Evolutionary conservation across 768 basidiomycete genomes (phyloP).

Genomic region (Leucosporidium yakuticum): DNA sequence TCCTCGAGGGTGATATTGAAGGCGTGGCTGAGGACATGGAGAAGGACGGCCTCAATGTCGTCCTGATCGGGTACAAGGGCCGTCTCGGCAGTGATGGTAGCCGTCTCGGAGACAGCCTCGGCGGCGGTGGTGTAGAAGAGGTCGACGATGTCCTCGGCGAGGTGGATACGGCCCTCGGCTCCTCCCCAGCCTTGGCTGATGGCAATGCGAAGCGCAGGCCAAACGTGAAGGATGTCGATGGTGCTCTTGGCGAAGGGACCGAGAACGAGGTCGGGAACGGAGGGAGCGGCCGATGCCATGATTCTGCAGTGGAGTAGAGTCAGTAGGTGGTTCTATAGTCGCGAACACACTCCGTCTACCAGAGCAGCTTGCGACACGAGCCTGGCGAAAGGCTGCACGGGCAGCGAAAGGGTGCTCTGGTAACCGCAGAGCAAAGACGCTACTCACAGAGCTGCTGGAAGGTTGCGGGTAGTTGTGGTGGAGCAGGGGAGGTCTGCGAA

Average conservation of each 20-base stretch:
- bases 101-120: not conserved
- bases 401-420: too few relatives aligned
- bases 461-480: too few relatives aligned
- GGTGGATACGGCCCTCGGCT: conserved; percentile 47
- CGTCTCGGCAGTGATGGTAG: conserved; percentile 17
- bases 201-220: conserved; percentile 81
- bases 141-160: conserved; percentile 58
- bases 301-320: not conserved
- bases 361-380: too few relatives aligned
- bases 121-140: conserved; percentile 53
- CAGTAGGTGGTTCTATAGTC: too few relatives aligned
- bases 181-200: conserved; percentile 85
- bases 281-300: not conserved
- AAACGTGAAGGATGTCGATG: conserved; percentile 70
- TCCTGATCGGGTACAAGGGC: conserved; percentile 55
- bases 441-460: too few relatives aligned
- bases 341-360: too few relatives aligned
- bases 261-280: conserved; percentile 18
- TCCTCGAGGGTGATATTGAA: conserved; percentile 81
- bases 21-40: conserved; percentile 80
- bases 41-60: conserved; percentile 73
- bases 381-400: too few relatives aligned
- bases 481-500: too few relatives aligned
- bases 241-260: conserved; percentile 80
- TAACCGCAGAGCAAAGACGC: too few relatives aligned